A percentile compares a stretch with the other conserved stretches of the same genome.
Evolutionary conservation across 371 early-diverging fungal genomes (phyloP).

Genomic region (Mortierella sp.): DNA sequence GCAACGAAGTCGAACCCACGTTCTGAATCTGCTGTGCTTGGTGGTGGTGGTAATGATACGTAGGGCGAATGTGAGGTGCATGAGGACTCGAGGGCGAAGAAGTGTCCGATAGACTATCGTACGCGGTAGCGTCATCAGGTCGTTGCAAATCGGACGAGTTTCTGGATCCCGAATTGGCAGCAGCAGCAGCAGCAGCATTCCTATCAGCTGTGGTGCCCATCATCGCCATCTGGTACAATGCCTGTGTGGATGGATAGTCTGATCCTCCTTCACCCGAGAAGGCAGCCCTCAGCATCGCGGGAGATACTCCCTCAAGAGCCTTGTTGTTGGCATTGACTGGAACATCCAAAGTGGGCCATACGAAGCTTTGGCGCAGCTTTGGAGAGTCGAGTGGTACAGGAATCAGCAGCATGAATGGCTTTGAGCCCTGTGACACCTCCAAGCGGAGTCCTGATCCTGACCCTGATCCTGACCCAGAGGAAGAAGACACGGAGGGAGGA

Average conservation of each 20-base stretch:
- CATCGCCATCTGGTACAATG: conserved; percentile 11
- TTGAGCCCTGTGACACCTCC: neutral
- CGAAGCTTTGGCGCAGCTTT: conserved; percentile 35
- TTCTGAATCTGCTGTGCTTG: neutral
- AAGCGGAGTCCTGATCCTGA: neutral
- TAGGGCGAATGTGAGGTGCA: conserved; percentile 1
- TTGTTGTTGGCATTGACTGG: no score
- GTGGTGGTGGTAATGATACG: neutral
- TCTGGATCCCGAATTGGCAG: neutral
- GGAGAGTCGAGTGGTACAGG: conserved; percentile 38
- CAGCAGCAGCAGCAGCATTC: neutral
- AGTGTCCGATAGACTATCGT: no score
- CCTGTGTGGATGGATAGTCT: neutral
- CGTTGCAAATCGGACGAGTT: neutral
- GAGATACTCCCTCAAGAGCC: no score
- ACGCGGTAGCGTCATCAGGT: no score
- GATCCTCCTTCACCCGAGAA: neutral
- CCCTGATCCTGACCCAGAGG: neutral
- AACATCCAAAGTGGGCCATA: conserved; percentile 31
- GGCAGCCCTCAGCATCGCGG: neutral
- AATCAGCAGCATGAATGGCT: conserved; percentile 35
- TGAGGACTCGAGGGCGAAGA: no score
- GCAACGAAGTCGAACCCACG: neutral
- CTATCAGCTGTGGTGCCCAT: conserved; percentile 6
- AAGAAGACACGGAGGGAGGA: neutral